These are phyloP conservation scores for Aspergillus piperis DNA, from an alignment of 2,329 filamentous ascomycete species.

Conservation along the genomic window DNA sequence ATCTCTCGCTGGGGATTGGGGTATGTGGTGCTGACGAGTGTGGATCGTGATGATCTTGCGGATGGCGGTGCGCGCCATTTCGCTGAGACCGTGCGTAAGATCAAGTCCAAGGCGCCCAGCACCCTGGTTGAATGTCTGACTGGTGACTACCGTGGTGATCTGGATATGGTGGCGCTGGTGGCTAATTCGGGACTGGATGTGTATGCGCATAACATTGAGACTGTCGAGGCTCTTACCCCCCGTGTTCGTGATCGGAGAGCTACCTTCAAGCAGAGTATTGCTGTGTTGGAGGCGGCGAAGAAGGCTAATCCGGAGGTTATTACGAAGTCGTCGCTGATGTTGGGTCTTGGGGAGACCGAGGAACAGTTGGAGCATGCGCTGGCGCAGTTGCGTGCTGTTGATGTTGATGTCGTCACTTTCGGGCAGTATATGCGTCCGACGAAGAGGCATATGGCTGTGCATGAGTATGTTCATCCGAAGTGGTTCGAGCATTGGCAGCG, in stretches of 20 bases:
- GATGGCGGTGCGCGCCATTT: slow-evolving; percentile 90
- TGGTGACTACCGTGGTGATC: slow-evolving; percentile 81
- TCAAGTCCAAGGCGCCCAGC: slow-evolving; percentile 70
- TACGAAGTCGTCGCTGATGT: slow-evolving; percentile 98
- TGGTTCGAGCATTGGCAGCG: slow-evolving; percentile 90
- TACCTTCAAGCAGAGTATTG: slow-evolving; percentile 81
- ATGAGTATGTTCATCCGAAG: slow-evolving; percentile 89
- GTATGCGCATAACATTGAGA: slow-evolving; percentile 97
- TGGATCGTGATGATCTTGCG: slow-evolving; percentile 87
- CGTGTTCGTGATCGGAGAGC: slow-evolving; percentile 87
- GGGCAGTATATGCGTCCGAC: slow-evolving; percentile 99
- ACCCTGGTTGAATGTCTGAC: slow-evolving; percentile 55
- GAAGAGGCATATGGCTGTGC: slow-evolving; percentile 95
- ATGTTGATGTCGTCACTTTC: slow-evolving; percentile 95
- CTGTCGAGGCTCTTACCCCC: slow-evolving; percentile 85
- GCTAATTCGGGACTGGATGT: slow-evolving; percentile 89
- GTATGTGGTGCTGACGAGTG: slow-evolving; percentile 90
- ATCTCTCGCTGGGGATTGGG: slow-evolving; percentile 89
- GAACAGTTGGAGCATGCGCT: slow-evolving; percentile 79
- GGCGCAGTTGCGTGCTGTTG: slow-evolving; percentile 72
- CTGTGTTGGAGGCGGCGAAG: slow-evolving; percentile 80
- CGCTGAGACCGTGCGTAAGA: slow-evolving; percentile 89
- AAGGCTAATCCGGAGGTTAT: slow-evolving; percentile 73
- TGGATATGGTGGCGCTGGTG: slow-evolving; percentile 83
- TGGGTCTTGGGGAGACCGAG: slow-evolving; percentile 90